A percentile compares a stretch with the other conserved stretches of the same genome.
Evolutionary conservation across 768 basidiomycete genomes (phyloP).

Genomic region (Leccinum longicurvipes): DNA sequence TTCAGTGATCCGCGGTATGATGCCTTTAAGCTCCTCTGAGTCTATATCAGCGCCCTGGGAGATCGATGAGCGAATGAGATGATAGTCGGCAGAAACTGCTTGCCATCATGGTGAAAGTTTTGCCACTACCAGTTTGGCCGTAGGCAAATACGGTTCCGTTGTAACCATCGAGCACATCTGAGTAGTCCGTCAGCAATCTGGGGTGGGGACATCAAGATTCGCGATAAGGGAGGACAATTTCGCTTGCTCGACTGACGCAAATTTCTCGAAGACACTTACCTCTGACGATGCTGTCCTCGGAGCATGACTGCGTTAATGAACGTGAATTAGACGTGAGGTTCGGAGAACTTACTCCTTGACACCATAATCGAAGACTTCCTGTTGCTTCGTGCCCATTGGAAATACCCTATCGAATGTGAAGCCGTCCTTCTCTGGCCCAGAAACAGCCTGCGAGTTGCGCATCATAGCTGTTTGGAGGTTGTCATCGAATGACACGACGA

Average conservation of each 20-base stretch:
- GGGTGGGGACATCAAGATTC: neutral
- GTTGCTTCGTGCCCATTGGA: conserved; percentile 84
- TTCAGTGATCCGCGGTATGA: conserved; percentile 97
- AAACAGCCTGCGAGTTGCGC: conserved; percentile 61
- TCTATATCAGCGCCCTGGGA: conserved; percentile 95
- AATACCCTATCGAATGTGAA: conserved; percentile 98
- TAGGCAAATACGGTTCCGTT: conserved; percentile 98
- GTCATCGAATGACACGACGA: conserved; percentile 86
- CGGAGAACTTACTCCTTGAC: conserved; percentile 79
- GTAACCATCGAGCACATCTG: conserved; percentile 98
- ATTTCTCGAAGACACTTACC: conserved; percentile 43
- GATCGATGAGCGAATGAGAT: conserved; percentile 8
- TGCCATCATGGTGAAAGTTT: conserved; percentile 99
- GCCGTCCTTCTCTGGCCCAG: conserved; percentile 93
- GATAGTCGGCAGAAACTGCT: conserved; percentile 13
- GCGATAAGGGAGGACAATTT: conserved; percentile 4
- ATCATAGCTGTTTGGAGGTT: conserved; percentile 81
- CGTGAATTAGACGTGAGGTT: conserved; percentile 1
- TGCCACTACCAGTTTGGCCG: conserved; percentile 95
- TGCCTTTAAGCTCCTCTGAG: conserved; percentile 86
- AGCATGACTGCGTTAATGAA: conserved; percentile 17
- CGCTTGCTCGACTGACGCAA: conserved; percentile 1
- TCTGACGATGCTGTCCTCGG: conserved; percentile 72
- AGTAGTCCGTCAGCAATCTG: conserved; percentile 18
- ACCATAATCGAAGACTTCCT: conserved; percentile 97